Base-by-base conservation (phyloP, 305 asterid species). In the Euphrasia arctica region DNA sequence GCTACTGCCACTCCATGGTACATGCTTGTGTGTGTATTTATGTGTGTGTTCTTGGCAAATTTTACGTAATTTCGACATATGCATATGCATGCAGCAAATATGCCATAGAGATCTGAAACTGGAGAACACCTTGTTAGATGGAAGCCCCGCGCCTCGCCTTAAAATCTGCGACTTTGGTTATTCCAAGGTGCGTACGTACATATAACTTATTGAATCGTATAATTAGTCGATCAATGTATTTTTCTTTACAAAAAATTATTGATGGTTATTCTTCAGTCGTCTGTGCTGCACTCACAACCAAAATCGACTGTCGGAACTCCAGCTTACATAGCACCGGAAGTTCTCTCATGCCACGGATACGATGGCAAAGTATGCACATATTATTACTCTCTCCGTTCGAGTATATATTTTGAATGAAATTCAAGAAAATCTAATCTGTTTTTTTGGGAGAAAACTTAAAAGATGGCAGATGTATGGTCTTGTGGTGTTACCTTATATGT, bases 391-490 rank as follows among this genome's bases (percentile, higher is more conserved):
- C 22, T 18, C 22, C 22, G 22, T 18, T 18, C 22, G 22, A 18
- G 22, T 18, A 18, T 18, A 18, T 18, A 18, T 18, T 18, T 18
- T 18, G 22, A 18, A 18, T 18, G 22, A 18, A 18, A 18, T 18
- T 18, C 22, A 18, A 18, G 22, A 18, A 18, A 18, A 18, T 18
- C 22, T 18, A 18, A 14, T 18, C 7, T 14, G 4, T 15, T 56
- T 56, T 27, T 3, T 56, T 5, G 9, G 34, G 43, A 4, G 12
- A 29, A 18, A 18, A 18, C 22, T 18, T 18, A 57, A 71, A 74
- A 88, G 95, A 71, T 77, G 71, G 94, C 97, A 75, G 97, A 89
- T 83, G 95, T 89, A 78, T 89, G 97, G 95, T 89, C 97, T n/a
- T 84, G 97, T 82, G 97, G 95, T 81, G 97, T 89, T 68, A 87